phyloP scores from a whole-genome alignment of 1,139 yeast species.

The Hansenula sp. region DNA sequence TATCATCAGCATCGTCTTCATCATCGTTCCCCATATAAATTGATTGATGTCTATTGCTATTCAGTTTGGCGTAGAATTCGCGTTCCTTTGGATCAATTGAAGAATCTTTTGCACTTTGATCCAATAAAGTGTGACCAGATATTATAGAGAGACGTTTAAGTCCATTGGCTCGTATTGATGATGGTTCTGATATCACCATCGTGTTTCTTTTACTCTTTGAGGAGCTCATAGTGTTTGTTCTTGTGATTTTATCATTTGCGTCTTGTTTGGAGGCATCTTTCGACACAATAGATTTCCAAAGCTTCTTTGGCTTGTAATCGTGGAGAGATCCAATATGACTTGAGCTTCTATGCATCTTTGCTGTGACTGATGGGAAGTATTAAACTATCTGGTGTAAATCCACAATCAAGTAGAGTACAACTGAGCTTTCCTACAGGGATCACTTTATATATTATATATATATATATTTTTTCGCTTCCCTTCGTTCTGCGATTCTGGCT shows the following conservation, averaged over 20 bases:
- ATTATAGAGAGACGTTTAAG: neutral
- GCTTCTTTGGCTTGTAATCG: neutral
- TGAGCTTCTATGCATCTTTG: neutral
- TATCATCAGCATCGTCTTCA: neutral
- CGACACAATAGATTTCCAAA: neutral
- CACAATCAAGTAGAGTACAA: no score
- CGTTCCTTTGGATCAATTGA: conserved; percentile 16
- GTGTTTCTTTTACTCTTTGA: conserved; percentile 3
- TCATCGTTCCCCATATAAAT: neutral
- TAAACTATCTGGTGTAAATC: no score
- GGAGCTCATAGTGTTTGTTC: neutral
- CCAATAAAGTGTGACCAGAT: neutral
- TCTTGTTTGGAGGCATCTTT: neutral
- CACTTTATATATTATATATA: no score
- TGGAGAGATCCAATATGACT: neutral
- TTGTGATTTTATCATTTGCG: neutral
- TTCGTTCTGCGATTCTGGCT: no score
- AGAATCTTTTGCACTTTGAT: neutral
- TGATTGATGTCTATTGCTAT: conserved; percentile 1
- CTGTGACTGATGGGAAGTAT: no score
- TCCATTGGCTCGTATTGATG: conserved; percentile 3
- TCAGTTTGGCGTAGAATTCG: conserved; percentile 12
- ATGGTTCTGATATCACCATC: conserved; percentile 5
- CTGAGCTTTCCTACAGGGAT: no score
- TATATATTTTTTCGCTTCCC: no score